Base-by-base conservation (phyloP, 1,139 yeast genomes). In the Blastobotrys aristatus region DNA sequence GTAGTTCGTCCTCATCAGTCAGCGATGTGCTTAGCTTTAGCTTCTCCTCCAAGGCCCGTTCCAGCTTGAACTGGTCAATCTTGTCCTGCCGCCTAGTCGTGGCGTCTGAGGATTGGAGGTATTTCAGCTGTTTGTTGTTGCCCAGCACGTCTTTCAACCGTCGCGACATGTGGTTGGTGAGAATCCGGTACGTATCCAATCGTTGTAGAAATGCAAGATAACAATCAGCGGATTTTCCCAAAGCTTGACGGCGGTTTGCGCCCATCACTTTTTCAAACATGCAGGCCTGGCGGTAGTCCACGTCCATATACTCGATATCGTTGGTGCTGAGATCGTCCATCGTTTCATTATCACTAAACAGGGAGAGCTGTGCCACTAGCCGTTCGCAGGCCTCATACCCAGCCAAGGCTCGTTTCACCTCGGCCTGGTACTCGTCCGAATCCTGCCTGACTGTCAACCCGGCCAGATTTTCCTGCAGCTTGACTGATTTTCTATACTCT, bases 81-180 rank as follows among this genome's bases (percentile, higher is more conserved):
- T 89, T 90, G 47, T 78, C 84, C 21, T 81, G 81, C 54, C 96
- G 71, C 55, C 77, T 74, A 24, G 69, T 63, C 17, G 76, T 73
- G 0, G 94, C 79, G 49, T 77, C 77, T 1, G 58, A 60, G 4
- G 65, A 60, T 24, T 65, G 58, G 4, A 75, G 45, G 41, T 65
- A 34, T 40, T 52, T 58, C 38, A 60, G 43, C 24, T 56, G n/a
- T 39, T 18, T 46, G 21, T 21, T 49, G 36, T 47, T 34, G 43
- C 30, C 33, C 38, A 24, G 27, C 17, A 33, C 51, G 43, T 31
- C 50, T 21, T 49, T 46, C 16, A 58, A 41, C 26, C 47, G 49
- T 18, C 44, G 37, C 1, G 58, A 46, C 36, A 52, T 40, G 2
- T 46, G 34, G 20, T 47, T 44, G 6, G 61, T 58, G 11, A 62